Conservation (phyloP, 208 protist species). For the Leptomonas pyrrhocoris region DNA sequence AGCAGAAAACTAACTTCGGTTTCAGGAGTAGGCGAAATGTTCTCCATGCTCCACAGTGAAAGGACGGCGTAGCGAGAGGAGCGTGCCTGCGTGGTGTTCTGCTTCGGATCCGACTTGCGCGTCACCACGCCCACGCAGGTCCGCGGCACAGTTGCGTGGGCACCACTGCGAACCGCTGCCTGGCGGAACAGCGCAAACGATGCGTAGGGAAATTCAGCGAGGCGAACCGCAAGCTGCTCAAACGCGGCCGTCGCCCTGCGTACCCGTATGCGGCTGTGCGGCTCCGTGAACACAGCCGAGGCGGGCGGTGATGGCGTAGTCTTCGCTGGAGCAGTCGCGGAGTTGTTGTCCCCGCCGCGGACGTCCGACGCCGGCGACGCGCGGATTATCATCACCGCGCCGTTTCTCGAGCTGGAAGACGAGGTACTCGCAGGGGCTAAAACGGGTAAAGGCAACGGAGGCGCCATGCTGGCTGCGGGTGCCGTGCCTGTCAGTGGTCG, state of each 20-base stretch:
- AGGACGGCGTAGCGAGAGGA: constrained; percentile 53
- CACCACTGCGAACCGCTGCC: constrained; percentile 1
- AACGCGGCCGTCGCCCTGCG: constrained; percentile 57
- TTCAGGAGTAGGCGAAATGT: constrained; percentile 41
- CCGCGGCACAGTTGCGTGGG: constrained; percentile 19
- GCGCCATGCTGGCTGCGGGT: neutral
- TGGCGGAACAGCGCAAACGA: constrained; percentile 40
- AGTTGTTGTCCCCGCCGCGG: neutral
- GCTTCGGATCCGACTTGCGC: constrained; percentile 72
- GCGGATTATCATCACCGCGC: constrained; percentile 18
- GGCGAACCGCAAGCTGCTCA: constrained; percentile 59
- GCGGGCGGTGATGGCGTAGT: constrained; percentile 7
- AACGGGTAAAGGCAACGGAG: constrained; percentile 1
- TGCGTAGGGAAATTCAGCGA: constrained; percentile 62
- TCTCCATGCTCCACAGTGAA: constrained; percentile 69
- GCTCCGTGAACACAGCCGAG: constrained; percentile 24
- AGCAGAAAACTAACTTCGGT: constrained; percentile 64
- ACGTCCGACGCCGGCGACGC: neutral
- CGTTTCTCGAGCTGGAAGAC: neutral
- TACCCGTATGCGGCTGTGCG: constrained; percentile 54
- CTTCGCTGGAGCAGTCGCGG: neutral
- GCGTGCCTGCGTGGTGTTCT: constrained; percentile 25
- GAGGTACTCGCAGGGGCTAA: neutral
- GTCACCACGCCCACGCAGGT: constrained; percentile 69
- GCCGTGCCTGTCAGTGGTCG: neutral